phyloP scores from a whole-genome alignment of 106 monocot species.

The Dendrobium chrysotoxum region DNA sequence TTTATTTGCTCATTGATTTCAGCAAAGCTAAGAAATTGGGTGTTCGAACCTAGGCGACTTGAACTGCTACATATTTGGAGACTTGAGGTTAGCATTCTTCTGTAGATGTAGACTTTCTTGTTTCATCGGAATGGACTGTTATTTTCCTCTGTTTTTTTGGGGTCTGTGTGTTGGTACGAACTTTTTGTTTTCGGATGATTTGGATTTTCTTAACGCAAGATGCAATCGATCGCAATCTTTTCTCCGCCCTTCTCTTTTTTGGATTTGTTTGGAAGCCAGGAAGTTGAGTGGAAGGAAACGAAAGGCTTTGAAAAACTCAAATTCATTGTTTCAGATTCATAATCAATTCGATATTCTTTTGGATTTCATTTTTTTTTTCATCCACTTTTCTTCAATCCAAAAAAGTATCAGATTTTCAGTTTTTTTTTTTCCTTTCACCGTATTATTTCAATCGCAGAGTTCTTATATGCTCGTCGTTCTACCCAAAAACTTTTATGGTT shows the following conservation, averaged over 20 bases:
- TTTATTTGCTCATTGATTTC: background rate
- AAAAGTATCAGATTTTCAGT: background rate
- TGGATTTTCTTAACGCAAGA: background rate
- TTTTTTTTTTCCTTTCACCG: background rate
- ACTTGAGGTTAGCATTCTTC: conserved; percentile 5
- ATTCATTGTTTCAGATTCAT: background rate
- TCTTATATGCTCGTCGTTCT: too few relatives aligned
- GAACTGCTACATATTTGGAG: background rate
- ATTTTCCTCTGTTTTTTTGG: background rate
- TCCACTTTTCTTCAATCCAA: background rate
- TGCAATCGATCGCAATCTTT: background rate
- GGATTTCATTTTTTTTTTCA: background rate
- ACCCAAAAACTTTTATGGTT: too few relatives aligned
- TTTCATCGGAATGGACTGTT: background rate
- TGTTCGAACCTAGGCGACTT: background rate
- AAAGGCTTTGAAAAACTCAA: background rate
- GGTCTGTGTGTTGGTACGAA: background rate
- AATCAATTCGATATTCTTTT: background rate
- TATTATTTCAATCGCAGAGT: background rate
- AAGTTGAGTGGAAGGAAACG: background rate
- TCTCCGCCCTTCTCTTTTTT: background rate
- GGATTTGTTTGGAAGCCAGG: background rate
- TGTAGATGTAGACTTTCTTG: background rate
- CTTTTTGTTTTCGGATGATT: background rate
- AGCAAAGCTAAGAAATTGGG: background rate